phyloP scores from a whole-genome alignment of 2,329 filamentous ascomycete species.

The Penicillium aurantiogriseum region DNA sequence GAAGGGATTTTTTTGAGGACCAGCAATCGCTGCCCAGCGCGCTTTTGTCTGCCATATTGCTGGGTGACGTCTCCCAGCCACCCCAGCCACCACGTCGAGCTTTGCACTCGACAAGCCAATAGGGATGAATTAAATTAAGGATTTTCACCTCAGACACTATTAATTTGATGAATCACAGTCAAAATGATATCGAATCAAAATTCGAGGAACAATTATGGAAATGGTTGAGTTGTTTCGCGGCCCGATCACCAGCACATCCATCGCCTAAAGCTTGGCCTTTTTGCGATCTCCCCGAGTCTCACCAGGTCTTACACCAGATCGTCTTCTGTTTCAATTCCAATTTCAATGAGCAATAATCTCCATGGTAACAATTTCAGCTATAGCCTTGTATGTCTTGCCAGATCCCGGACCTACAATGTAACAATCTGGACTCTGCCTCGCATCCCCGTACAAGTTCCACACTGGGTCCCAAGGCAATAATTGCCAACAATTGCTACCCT shows the following conservation, averaged over 20 bases:
- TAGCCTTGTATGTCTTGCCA: background rate
- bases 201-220: slow-evolving; percentile 4
- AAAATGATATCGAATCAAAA: slow-evolving; percentile 9
- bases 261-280: slow-evolving; percentile 10
- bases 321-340: background rate
- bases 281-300: background rate
- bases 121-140: slow-evolving; percentile 16
- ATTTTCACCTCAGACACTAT: slow-evolving; percentile 15
- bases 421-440: background rate
- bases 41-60: slow-evolving; percentile 23
- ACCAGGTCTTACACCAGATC: background rate
- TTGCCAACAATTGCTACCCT: slow-evolving; percentile 14
- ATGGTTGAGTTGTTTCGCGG: slow-evolving; percentile 11
- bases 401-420: background rate
- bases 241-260: slow-evolving; percentile 4
- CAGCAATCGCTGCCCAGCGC: slow-evolving; percentile 13
- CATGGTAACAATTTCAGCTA: background rate
- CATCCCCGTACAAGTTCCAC: background rate
- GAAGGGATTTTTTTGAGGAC: slow-evolving; percentile 12
- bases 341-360: background rate
- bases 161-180: slow-evolving; percentile 10
- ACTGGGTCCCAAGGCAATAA: background rate
- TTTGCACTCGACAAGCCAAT: slow-evolving; percentile 18
- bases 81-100: slow-evolving; percentile 24
- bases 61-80: slow-evolving; percentile 24